Evolutionary conservation across 2,329 filamentous ascomycete species (phyloP), one percentile per base, ranked within the genome.

Genomic region (Botrytis deweyae): DNA sequence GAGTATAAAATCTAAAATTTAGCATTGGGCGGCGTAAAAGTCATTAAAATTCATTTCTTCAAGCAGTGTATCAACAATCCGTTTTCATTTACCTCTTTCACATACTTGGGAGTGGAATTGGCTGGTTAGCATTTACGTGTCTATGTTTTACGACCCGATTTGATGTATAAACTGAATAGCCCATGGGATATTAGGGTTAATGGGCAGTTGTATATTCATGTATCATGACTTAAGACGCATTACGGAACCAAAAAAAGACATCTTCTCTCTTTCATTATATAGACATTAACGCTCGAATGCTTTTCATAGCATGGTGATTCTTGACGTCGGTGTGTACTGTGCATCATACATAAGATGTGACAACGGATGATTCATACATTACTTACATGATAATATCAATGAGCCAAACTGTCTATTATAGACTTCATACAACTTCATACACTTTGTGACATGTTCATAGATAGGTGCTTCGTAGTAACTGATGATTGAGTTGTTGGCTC

Each of bases 1-100:
- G 70, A 67, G 46, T 44, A 65, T 29, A 72, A 59, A 67, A 42
- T 67, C 33, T 42, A 33, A 55, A 66, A 46, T n/a, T 71, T 67
- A 46, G 70, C 70, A 72, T 72, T 72, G 70, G 70, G 44, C 63
- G 62, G 70, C 70, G 70, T 72, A 69, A 69, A 42, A n/a, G n/a
- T 42, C 25, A 58, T 59, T 38, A 67, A 44, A 67, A 44, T 72
- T 42, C 33, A 72, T 38, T 67, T 72, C 49, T 67, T 36, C 44
- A 55, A 72, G n/a, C 49, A 66, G 55, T 69, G 66, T 69, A 69
- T 69, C 66, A 69, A 69, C 49, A 69, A n/a, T 25, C 38, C 55
- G 55, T 69, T 69, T n/a, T 59, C 18, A 42, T 58, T 58, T 25
- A 18, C 66, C 49, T 29, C 66, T 69, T 69, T 58, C 49, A 58